Evolutionary conservation across 2,329 filamentous ascomycete species (phyloP), one percentile per base, ranked within the genome.

Genomic region (Periconia sp.): DNA sequence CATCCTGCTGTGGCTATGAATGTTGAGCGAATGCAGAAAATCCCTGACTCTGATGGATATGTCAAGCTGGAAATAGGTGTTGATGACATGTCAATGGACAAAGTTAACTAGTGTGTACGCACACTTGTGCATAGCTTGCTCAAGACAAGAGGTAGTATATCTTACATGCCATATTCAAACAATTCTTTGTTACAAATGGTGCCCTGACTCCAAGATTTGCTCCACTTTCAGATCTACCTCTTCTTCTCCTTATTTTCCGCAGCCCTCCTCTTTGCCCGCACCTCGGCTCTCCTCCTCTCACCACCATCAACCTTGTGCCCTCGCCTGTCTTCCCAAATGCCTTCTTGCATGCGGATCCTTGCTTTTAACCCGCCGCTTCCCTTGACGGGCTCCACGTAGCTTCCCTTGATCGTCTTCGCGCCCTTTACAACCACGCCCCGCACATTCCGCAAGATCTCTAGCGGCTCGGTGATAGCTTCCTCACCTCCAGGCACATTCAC

Each of bases 251-350:
- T 88, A 56, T 89, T 85, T 75, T 92, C 88, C 24, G 85, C 85
- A 37, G 88, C 84, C 54, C 87, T 82, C 74, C 84, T 87, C 85
- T 95, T 96, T 59, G 92, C 90, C 60, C 89, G 81, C 38, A 96
- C 85, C 75, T 95, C 87, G 12, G 87, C 88, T 69, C 82, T 85
- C 72, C 94, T 83, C 70, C 94, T 85, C 79, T 99, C 94, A 78
- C 94, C 94, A 65, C 94, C 94, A 72, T 97, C 92, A 56, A 99
- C 86, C 85, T 97, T 97, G 63, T 84, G 84, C 19, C 94, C 92
- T 61, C 86, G 81, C 67, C 81, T 86, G 61, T 91, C 79, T 76
- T 97, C 92, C 94, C 92, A 97, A 77, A 97, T 87, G 8, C 92
- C 91, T 69, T 96, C 92, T 43, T 85, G 83, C 16, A 89, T 80